Evolutionary conservation across 1,284 basidiomycete species (phyloP).

Genomic region (Cryptococcus floricola): DNA sequence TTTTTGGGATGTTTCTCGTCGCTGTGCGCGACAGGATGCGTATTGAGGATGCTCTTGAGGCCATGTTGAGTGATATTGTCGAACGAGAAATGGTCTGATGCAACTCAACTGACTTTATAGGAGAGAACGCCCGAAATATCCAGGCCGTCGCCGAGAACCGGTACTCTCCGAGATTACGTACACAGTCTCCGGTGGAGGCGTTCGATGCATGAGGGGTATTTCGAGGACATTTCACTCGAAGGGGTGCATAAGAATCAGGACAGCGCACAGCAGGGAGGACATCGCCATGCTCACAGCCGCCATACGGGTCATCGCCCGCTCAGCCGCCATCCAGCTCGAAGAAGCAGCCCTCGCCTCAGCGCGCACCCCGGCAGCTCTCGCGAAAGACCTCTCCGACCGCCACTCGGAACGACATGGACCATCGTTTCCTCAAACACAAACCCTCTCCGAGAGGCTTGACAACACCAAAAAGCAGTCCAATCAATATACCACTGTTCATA

Average conservation of each 20-base stretch:
- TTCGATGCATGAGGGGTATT: no score
- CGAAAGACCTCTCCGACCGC: neutral
- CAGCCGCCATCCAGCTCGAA: slow-evolving; percentile 43
- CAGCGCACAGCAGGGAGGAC: neutral
- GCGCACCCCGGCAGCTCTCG: neutral
- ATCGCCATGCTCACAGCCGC: slow-evolving; percentile 28
- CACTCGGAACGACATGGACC: neutral
- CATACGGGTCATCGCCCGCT: slow-evolving; percentile 39
- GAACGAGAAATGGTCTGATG: no score
- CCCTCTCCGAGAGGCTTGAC: slow-evolving; percentile 2
- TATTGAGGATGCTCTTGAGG: neutral
- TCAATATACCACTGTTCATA: neutral
- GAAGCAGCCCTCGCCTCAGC: slow-evolving; percentile 24
- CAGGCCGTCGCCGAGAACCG: no score
- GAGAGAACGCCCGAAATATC: no score
- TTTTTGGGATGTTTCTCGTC: neutral
- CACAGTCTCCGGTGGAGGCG: no score
- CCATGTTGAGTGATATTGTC: neutral
- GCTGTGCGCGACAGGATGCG: neutral
- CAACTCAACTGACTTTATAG: no score
- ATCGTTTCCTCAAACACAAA: slow-evolving; percentile 1
- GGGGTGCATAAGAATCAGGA: no score
- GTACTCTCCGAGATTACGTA: no score
- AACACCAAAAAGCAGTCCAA: neutral
- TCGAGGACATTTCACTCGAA: no score